phyloP scores from a whole-genome alignment of 768 basidiomycete species.

The Suillus americanus region DNA sequence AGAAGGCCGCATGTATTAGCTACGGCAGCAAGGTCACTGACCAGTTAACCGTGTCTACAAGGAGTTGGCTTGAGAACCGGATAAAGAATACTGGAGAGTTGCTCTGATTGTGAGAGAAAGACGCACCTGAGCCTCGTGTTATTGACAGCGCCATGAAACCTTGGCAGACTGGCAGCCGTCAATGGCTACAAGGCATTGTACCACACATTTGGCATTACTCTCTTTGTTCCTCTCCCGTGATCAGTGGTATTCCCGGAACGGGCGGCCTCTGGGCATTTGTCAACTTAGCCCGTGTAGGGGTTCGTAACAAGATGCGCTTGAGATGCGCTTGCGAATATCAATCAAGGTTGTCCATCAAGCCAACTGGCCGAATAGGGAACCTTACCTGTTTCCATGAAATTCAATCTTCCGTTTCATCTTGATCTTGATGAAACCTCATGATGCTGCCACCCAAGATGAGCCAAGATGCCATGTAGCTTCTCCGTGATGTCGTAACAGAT shows the following conservation, averaged over 20 bases:
- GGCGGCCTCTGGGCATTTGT: slow-evolving; percentile 11
- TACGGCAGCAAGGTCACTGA: slow-evolving; percentile 10
- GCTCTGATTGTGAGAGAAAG: slow-evolving; percentile 22
- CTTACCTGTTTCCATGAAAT: slow-evolving; percentile 14
- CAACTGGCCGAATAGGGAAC: slow-evolving; percentile 14
- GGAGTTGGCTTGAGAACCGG: slow-evolving; percentile 19
- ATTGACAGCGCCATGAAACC: slow-evolving; percentile 32
- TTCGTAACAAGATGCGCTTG: slow-evolving; percentile 10
- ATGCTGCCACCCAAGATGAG: slow-evolving; percentile 7
- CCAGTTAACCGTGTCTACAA: slow-evolving; percentile 22
- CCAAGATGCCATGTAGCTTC: slow-evolving; percentile 9
- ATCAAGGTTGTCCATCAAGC: slow-evolving; percentile 13
- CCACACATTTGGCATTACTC: slow-evolving; percentile 27
- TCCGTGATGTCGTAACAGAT: slow-evolving; percentile 23
- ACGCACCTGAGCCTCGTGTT: slow-evolving; percentile 34
- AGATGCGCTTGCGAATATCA: slow-evolving; percentile 6
- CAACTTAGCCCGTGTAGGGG: slow-evolving; percentile 17
- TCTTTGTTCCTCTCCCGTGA: slow-evolving; percentile 26
- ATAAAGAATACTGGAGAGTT: slow-evolving; percentile 17
- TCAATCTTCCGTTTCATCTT: slow-evolving; percentile 7
- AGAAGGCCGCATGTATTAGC: slow-evolving; percentile 5
- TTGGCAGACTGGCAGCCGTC: slow-evolving; percentile 28
- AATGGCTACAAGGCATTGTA: slow-evolving; percentile 28
- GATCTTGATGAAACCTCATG: slow-evolving; percentile 14
- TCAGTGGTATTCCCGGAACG: slow-evolving; percentile 18